phyloP scores from a whole-genome alignment of 2,329 filamentous ascomycete genomes.

The Beauveria varroae region DNA sequence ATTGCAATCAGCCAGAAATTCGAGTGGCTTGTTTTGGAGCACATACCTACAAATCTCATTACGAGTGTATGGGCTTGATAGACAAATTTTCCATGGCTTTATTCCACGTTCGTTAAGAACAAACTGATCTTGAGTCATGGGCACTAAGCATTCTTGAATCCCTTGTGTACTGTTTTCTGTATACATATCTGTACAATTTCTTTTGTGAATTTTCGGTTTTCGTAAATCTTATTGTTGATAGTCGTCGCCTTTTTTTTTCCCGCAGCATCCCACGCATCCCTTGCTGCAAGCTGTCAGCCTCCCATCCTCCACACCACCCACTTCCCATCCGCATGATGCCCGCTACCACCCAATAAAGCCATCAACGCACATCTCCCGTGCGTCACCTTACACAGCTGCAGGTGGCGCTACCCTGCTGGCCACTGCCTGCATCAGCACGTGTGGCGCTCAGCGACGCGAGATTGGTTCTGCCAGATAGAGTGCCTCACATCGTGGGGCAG shows the following conservation, averaged over 20 bases:
- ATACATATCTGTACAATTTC: no score
- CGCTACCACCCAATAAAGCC: background rate
- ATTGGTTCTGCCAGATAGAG: slow-evolving; percentile 10
- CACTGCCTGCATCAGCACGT: slow-evolving; percentile 5
- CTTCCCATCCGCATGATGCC: slow-evolving; percentile 5
- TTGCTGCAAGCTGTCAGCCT: background rate
- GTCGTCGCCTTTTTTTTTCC: background rate
- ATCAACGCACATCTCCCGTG: background rate
- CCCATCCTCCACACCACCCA: background rate
- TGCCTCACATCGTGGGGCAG: slow-evolving; percentile 1
- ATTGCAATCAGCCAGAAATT: background rate
- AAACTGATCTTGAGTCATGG: no score
- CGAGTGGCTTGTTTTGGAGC: background rate
- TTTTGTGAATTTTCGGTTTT: background rate
- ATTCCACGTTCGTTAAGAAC: no score
- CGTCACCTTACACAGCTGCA: background rate
- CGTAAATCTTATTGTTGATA: background rate
- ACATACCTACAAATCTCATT: background rate
- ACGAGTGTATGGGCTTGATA: background rate
- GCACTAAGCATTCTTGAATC: no score
- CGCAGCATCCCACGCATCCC: no score
- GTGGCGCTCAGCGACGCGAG: slow-evolving; percentile 2
- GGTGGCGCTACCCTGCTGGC: slow-evolving; percentile 1
- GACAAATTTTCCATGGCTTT: no score
- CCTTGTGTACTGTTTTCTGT: no score